phyloP scores from a whole-genome alignment of 805 yeast species.

The Wickerhamomyces canadensis region DNA sequence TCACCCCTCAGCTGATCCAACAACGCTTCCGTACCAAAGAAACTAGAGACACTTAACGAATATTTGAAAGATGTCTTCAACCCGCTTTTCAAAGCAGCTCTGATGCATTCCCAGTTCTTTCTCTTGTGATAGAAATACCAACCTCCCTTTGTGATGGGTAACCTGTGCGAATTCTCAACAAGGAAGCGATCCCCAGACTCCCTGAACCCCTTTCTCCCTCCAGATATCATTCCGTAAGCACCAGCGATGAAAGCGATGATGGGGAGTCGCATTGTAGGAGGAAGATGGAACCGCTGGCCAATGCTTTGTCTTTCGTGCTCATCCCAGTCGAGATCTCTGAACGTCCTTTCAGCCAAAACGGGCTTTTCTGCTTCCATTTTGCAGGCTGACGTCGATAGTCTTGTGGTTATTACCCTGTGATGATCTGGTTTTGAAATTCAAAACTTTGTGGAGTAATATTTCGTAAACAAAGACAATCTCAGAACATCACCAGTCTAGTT shows the following conservation, averaged over 20 bases:
- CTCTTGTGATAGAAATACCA: slow-evolving; percentile 88
- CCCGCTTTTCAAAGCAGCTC: slow-evolving; percentile 47
- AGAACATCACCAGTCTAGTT: too few relatives aligned
- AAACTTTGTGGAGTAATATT: too few relatives aligned
- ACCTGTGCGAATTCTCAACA: slow-evolving; percentile 77
- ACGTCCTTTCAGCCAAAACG: neutral
- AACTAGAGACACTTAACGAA: slow-evolving; percentile 38
- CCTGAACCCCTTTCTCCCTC: slow-evolving; percentile 56
- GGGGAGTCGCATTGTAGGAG: slow-evolving; percentile 40
- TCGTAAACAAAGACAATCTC: too few relatives aligned
- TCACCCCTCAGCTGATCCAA: slow-evolving; percentile 49
- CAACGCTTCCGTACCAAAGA: slow-evolving; percentile 57
- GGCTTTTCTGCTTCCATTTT: too few relatives aligned
- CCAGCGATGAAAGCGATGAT: slow-evolving; percentile 35
- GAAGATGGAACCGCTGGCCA: slow-evolving; percentile 39
- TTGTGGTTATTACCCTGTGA: too few relatives aligned
- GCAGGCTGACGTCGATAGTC: too few relatives aligned
- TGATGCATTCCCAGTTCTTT: slow-evolving; percentile 68
- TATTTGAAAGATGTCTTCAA: slow-evolving; percentile 36
- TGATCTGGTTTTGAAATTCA: too few relatives aligned
- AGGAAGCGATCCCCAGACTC: slow-evolving; percentile 52
- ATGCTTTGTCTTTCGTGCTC: neutral
- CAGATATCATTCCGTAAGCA: slow-evolving; percentile 43
- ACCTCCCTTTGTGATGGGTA: slow-evolving; percentile 73
- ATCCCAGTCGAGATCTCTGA: neutral